These are phyloP conservation scores for Aureobasidium sp. DNA, from an alignment of 2,329 filamentous ascomycete species.

Conservation along the genomic window DNA sequence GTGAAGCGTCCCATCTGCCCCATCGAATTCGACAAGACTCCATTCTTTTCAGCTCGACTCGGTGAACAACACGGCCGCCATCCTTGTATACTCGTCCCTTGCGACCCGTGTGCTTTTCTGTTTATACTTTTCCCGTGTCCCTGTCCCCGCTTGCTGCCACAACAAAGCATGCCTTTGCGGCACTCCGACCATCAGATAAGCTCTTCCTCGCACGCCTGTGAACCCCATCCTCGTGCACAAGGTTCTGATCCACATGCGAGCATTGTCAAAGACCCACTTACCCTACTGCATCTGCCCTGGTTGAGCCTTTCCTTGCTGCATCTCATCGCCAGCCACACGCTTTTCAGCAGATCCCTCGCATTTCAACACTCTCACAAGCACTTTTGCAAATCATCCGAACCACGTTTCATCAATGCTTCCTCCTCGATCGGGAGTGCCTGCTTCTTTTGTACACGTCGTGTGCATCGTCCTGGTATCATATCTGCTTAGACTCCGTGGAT, in stretches of 20 bases:
- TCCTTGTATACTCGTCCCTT: background rate
- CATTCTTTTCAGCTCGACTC: background rate
- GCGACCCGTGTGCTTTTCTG: background rate
- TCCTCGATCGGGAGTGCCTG: slow-evolving; percentile 4
- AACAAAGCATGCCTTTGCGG: slow-evolving; percentile 1
- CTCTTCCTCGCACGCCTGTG: background rate
- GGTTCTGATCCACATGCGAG: slow-evolving; percentile 2
- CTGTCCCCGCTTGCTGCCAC: background rate
- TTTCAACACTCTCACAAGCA: slow-evolving; percentile 22
- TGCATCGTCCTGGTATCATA: background rate
- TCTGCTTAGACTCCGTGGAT: background rate
- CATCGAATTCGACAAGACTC: background rate
- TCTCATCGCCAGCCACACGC: background rate
- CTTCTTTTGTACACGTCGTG: background rate
- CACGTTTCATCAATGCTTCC: slow-evolving; percentile 22
- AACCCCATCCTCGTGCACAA: slow-evolving; percentile 4
- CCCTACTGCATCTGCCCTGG: slow-evolving; percentile 10
- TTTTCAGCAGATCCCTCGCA: slow-evolving; percentile 41
- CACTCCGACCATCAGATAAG: background rate
- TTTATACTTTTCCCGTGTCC: background rate
- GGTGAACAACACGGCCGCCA: background rate
- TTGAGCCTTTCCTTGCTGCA: background rate
- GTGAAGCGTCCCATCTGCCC: background rate
- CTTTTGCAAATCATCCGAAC: slow-evolving; percentile 21
- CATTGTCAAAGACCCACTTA: background rate